A percentile compares a stretch with the other conserved stretches of the same genome.
phyloP scores from a whole-genome alignment of 225 moss, liverwort and hornwort species.

The Ulota crispa region DNA sequence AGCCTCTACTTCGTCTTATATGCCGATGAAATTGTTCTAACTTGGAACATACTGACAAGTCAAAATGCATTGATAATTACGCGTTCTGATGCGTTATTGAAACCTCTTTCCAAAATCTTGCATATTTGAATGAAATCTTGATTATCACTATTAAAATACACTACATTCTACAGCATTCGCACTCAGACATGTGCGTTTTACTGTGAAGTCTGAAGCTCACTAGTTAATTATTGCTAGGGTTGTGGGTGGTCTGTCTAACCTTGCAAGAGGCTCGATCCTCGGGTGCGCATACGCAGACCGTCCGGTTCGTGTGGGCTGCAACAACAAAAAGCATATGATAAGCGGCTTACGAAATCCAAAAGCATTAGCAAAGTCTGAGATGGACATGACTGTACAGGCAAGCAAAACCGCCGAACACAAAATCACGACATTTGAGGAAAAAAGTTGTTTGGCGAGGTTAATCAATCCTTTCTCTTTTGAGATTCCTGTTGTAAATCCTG shows the following conservation, averaged over 20 bases:
- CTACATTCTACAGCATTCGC: background rate
- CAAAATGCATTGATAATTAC: too few species aligned
- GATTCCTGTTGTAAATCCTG: background rate
- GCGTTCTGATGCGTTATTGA: too few species aligned
- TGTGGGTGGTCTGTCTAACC: conserved; percentile 2
- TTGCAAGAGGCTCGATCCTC: conserved; percentile 26
- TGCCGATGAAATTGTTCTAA: too few species aligned
- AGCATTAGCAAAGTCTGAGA: background rate
- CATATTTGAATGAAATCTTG: too few species aligned
- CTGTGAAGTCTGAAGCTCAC: background rate
- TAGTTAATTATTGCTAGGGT: background rate
- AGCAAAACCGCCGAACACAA: background rate
- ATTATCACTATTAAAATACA: too few species aligned
- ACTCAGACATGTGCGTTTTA: background rate
- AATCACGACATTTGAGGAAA: background rate
- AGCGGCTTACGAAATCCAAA: background rate
- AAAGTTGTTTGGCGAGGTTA: too few species aligned
- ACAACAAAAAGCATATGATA: background rate
- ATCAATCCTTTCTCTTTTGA: too few species aligned
- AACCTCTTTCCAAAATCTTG: too few species aligned
- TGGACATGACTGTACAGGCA: background rate
- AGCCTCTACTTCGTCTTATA: too few species aligned
- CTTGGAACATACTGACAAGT: too few species aligned
- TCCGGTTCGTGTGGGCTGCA: conserved; percentile 3
- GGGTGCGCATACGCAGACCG: conserved; percentile 25